Conservation (phyloP, 2,329 filamentous ascomycete species). For the Coniosporium uncinatum region DNA sequence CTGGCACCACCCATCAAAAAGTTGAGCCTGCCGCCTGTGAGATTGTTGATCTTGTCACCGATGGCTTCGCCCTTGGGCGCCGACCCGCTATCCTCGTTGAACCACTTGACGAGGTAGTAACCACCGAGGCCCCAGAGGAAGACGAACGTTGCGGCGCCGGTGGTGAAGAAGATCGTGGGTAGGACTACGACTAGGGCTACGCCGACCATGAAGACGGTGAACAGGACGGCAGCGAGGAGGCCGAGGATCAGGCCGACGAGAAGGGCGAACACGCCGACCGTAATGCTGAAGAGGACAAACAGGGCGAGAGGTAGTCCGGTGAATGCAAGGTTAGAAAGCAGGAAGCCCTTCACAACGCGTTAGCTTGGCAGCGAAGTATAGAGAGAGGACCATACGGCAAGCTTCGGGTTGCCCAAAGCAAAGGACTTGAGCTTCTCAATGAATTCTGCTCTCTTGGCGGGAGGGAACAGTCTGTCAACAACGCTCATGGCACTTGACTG, state of each 20-base stretch:
- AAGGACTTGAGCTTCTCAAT: slow-evolving; percentile 49
- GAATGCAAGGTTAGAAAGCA: slow-evolving; percentile 58
- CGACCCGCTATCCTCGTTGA: slow-evolving; percentile 18
- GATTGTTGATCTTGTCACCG: slow-evolving; percentile 31
- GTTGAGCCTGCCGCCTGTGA: slow-evolving; percentile 28
- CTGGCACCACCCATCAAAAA: slow-evolving; percentile 21
- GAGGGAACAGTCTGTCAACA: slow-evolving; percentile 50
- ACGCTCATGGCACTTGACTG: slow-evolving; percentile 20
- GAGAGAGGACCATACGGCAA: slow-evolving; percentile 50
- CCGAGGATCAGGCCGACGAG: slow-evolving; percentile 51
- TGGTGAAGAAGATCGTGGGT: slow-evolving; percentile 62
- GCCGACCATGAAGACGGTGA: slow-evolving; percentile 63
- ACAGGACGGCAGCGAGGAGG: slow-evolving; percentile 45
- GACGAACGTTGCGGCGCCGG: slow-evolving; percentile 53
- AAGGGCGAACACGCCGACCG: slow-evolving; percentile 56
- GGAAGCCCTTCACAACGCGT: slow-evolving; percentile 50
- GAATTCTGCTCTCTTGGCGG: slow-evolving; percentile 52
- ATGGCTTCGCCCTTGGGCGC: slow-evolving; percentile 24
- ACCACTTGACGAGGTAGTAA: slow-evolving; percentile 44
- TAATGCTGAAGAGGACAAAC: slow-evolving; percentile 61
- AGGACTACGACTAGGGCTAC: slow-evolving; percentile 62
- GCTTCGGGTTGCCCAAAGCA: slow-evolving; percentile 57
- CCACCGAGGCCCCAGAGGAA: slow-evolving; percentile 63
- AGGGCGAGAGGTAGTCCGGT: slow-evolving; percentile 62
- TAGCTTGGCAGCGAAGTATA: slow-evolving; percentile 5